phyloP scores from a whole-genome alignment of 371 early-diverging fungal genomes.

The Umbelopsis sp. region DNA sequence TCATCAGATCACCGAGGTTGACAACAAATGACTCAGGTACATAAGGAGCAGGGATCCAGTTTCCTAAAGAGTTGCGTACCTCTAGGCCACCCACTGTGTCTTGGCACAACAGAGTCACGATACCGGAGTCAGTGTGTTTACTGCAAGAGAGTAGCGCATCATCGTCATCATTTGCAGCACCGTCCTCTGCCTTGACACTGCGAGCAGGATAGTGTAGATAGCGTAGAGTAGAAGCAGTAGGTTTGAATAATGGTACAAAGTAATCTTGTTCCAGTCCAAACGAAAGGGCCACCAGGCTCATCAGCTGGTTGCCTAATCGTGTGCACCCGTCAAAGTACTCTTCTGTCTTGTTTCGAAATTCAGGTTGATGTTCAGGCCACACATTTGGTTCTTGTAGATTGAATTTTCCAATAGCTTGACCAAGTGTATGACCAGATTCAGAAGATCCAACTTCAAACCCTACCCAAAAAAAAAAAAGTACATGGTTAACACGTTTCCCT shows the following conservation, averaged over 20 bases:
- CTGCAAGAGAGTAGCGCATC: constrained; percentile 13
- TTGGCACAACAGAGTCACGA: not conserved
- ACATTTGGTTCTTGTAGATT: constrained; percentile 5
- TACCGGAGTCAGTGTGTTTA: constrained; percentile 7
- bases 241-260: constrained; percentile 1
- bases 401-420: not conserved
- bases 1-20: constrained; percentile 11
- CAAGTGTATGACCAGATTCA: not conserved
- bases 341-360: not conserved
- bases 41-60: constrained; percentile 14
- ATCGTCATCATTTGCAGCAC: constrained; percentile 9
- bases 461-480: not conserved
- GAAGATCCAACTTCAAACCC: constrained; percentile 5
- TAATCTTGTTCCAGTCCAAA: constrained; percentile 1
- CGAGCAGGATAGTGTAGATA: constrained; percentile 12
- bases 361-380: not conserved
- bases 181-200: not conserved
- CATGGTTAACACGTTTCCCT: not conserved
- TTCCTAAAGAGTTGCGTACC: not conserved
- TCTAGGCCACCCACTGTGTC: constrained; percentile 5
- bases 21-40: constrained; percentile 10
- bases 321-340: constrained; percentile 9
- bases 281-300: constrained; percentile 10
- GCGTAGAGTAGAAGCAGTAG: not conserved
- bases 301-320: not conserved